Base-by-base conservation (phyloP, 352 stramenopile genomes). In the Globisporangium solare region DNA sequence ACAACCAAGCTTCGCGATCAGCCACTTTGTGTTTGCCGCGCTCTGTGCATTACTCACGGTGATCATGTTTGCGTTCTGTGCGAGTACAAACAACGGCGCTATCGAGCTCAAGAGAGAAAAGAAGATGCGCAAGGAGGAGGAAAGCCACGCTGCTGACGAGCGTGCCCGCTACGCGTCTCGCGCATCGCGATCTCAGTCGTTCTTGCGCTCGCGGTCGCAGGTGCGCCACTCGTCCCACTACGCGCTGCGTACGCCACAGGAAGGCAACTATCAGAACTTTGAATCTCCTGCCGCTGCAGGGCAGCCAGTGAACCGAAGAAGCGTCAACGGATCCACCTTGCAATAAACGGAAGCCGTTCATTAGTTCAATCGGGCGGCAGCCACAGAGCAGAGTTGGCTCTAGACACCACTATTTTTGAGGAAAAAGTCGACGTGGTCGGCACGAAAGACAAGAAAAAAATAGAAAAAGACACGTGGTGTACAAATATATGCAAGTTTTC, bases 51-150 rank as follows among this genome's bases (percentile, higher is more conserved):
- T 89, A 37, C 65, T 93, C 45, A 95, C 85, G 39, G 65, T 88
- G 47, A 61, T 80, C 47, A 86, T 95, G 74, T 92, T 95, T 56
- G 61, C 70, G 7, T 66, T 89, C 47, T 91, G 79, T 47, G 85
- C 85, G 43, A 94, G 85, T 47, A 84, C 84, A 54, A 88, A 91
- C 60, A 67, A 80, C 50, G 85, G 85, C 47, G 85, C 85, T 35
- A 94, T 94, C 56, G 68, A 92, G 67, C 79, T 92, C 64, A 94
- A 94, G 74, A 70, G 66, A 41, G 84, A 94, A 64, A 92, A 94
- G 75, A 88, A 80, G 62, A 70, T 70, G 66, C 76, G 76, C 46
- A 86, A 84, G 51, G 65, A 86, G 2, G 70, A 73, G 7, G 77
- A 89, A 52, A 66, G 55, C 15, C 56, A 60, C 24, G 48, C 68